Conservation (phyloP, 176 grass and related monocot species). For the Avena sativa region DNA sequence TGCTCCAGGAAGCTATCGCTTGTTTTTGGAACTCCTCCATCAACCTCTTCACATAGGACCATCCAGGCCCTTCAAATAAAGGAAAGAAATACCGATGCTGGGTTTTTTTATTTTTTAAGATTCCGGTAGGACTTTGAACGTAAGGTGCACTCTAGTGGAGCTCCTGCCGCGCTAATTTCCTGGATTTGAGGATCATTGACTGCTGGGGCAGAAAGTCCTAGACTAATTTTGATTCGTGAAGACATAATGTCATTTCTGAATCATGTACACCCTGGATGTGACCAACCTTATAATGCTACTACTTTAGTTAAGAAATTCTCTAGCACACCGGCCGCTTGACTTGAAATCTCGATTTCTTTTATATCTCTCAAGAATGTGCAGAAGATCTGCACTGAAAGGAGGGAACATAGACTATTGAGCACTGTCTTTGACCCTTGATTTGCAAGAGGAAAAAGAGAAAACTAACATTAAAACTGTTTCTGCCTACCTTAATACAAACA, state of each 20-base stretch:
- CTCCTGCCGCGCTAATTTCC: neutral
- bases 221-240: too few species aligned
- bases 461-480: neutral
- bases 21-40: too few species aligned
- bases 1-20: too few species aligned
- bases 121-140: neutral
- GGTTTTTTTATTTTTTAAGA: too few species aligned
- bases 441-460: neutral
- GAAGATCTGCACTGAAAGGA: neutral
- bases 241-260: neutral
- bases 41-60: too few species aligned
- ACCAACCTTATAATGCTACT: neutral
- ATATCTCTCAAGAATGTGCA: too few species aligned
- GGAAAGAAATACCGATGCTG: too few species aligned
- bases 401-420: neutral
- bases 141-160: neutral
- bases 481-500: neutral
- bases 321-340: neutral
- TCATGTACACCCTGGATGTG: neutral
- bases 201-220: too few species aligned
- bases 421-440: neutral
- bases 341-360: neutral
- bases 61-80: too few species aligned
- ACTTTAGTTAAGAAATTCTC: neutral
- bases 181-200: neutral